Evolutionary conservation across 2,329 filamentous ascomycete species (phyloP).

Genomic region (Ophiostoma pallidulum): DNA sequence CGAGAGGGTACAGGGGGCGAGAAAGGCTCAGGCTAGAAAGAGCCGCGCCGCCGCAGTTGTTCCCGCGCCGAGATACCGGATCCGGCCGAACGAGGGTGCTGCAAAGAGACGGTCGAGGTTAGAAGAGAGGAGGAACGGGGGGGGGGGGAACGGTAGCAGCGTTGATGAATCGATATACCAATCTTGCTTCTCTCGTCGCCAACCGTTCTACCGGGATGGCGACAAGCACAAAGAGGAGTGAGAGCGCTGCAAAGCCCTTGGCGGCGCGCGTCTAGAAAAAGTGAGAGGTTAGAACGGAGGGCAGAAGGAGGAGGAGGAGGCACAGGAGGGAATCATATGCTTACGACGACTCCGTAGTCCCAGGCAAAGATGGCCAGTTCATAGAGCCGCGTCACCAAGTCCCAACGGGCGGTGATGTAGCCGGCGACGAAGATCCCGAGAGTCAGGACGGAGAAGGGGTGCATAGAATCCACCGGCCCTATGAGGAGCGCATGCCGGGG

Average conservation of each 20-base stretch:
- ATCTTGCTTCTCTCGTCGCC: slow-evolving; percentile 66
- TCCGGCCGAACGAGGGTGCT: slow-evolving; percentile 75
- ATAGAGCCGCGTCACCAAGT: slow-evolving; percentile 92
- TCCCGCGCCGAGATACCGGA: slow-evolving; percentile 88
- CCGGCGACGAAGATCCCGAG: slow-evolving; percentile 98
- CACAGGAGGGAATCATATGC: too few species aligned
- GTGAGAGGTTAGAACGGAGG: too few species aligned
- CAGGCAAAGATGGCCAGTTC: slow-evolving; percentile 95
- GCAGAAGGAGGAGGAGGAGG: too few species aligned
- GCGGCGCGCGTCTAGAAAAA: slow-evolving; percentile 63
- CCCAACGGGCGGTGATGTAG: slow-evolving; percentile 99
- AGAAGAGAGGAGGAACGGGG: background rate
- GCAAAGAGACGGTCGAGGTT: background rate
- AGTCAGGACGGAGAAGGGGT: slow-evolving; percentile 93
- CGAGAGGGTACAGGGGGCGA: slow-evolving; percentile 15
- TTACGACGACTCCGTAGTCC: slow-evolving; percentile 94
- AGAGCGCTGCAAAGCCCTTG: slow-evolving; percentile 76
- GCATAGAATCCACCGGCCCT: slow-evolving; percentile 59
- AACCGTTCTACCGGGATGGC: slow-evolving; percentile 77
- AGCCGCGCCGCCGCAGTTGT: slow-evolving; percentile 86
- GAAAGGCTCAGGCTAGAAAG: slow-evolving; percentile 53
- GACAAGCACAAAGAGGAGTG: slow-evolving; percentile 73
- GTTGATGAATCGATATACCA: slow-evolving; percentile 55
- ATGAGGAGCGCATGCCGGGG: slow-evolving; percentile 35
- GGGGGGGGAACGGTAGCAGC: slow-evolving; percentile 4